A percentile compares a stretch with the other conserved stretches of the same genome.
Evolutionary conservation across 75 land plant species (phyloP).

Genomic region (Pinus taeda): DNA sequence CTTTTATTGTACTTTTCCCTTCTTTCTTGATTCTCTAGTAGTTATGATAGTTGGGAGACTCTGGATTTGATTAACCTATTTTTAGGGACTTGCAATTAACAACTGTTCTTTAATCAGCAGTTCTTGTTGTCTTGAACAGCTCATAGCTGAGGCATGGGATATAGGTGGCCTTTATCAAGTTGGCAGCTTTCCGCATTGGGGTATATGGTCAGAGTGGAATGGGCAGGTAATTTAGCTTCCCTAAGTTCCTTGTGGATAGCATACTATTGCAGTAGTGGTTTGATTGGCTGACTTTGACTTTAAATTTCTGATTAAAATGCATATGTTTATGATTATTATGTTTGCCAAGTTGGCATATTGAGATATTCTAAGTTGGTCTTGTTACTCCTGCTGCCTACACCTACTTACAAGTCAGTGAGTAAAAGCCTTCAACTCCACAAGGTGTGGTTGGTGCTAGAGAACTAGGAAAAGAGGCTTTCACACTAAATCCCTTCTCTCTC

Average conservation of each 20-base stretch:
- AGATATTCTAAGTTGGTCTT: too few species aligned
- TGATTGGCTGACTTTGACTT: not conserved
- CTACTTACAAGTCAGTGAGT: too few species aligned
- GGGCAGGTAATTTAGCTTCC: constrained; percentile 59
- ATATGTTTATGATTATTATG: not conserved
- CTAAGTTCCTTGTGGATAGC: not conserved
- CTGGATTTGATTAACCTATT: not conserved
- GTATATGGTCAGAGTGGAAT: constrained; percentile 99
- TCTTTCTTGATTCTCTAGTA: not conserved
- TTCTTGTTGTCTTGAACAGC: constrained; percentile 31
- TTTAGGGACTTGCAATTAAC: not conserved
- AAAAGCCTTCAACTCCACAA: too few species aligned
- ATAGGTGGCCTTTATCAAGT: constrained; percentile 99
- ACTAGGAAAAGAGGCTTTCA: too few species aligned
- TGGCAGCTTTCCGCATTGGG: constrained; percentile 95
- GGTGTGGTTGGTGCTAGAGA: too few species aligned
- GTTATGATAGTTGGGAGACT: not conserved
- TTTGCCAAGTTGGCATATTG: not conserved
- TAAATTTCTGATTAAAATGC: not conserved
- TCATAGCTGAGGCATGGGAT: constrained; percentile 99
- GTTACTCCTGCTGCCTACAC: too few species aligned
- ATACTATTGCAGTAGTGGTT: not conserved
- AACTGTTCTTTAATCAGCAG: not conserved
- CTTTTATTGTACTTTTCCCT: not conserved
- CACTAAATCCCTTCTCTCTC: too few species aligned